Evolutionary conservation across 106 monocot genomes (phyloP).

Genomic region (Dioscorea alata): DNA sequence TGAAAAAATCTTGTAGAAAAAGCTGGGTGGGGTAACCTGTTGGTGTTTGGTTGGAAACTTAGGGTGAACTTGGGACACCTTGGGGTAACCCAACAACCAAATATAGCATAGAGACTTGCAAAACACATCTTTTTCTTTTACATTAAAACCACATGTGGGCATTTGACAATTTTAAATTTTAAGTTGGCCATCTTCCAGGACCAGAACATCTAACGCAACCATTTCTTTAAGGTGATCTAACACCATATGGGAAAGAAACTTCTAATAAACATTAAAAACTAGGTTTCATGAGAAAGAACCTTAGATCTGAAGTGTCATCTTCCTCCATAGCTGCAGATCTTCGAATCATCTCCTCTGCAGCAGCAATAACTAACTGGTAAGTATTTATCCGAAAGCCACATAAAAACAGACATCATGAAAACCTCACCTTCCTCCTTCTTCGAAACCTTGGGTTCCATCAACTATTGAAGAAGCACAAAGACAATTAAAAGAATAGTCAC

Average conservation of each 20-base stretch:
- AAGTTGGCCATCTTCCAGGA: too few species aligned
- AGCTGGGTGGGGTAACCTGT: too few species aligned
- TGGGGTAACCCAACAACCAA: too few species aligned
- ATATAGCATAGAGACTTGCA: too few species aligned
- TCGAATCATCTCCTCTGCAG: conserved; percentile 58
- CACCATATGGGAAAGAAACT: background rate
- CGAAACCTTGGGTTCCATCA: conserved; percentile 67
- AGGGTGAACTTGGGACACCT: too few species aligned
- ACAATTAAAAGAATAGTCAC: background rate
- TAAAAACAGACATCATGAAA: background rate
- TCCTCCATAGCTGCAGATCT: conserved; percentile 67
- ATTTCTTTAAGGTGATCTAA: too few species aligned
- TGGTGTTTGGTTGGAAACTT: too few species aligned
- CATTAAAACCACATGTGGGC: too few species aligned
- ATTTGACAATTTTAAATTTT: too few species aligned
- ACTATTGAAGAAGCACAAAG: conserved; percentile 21
- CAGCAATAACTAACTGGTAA: conserved; percentile 11
- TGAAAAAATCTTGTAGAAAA: too few species aligned
- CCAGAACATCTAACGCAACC: background rate
- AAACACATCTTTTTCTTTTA: too few species aligned
- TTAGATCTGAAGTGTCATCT: conserved; percentile 57
- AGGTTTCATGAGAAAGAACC: conserved; percentile 20
- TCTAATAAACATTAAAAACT: background rate
- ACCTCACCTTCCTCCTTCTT: conserved; percentile 78
- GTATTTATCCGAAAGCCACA: background rate